Evolutionary conservation across 2,329 filamentous ascomycete species (phyloP).

Genomic region (Phaeophleospora eucalypticola): DNA sequence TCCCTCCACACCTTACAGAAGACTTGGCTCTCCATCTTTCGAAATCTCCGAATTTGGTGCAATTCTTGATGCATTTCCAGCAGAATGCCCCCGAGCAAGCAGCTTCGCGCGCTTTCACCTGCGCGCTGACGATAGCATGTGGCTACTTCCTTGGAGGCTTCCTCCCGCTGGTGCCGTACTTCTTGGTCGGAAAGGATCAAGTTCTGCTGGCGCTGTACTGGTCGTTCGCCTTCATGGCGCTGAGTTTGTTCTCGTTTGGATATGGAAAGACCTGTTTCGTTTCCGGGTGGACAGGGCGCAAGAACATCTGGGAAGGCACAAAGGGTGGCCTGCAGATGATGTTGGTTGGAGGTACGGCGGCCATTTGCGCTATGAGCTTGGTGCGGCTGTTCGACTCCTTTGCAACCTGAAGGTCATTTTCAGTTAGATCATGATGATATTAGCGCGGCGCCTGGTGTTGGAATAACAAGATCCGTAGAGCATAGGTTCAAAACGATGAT

Average conservation of each 20-base stretch:
- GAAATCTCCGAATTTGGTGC: constrained; percentile 31
- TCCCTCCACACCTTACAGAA: constrained; percentile 26
- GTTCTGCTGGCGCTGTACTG: constrained; percentile 52
- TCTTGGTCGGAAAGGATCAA: constrained; percentile 43
- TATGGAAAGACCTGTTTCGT: constrained; percentile 53
- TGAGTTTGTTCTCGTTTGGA: constrained; percentile 59
- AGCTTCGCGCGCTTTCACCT: constrained; percentile 41
- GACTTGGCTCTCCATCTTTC: constrained; percentile 19
- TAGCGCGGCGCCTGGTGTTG: constrained; percentile 7
- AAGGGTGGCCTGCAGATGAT: constrained; percentile 62
- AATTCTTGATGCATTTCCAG: constrained; percentile 47
- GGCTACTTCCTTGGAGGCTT: constrained; percentile 66
- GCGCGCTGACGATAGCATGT: constrained; percentile 61
- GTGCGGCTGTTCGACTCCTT: constrained; percentile 18
- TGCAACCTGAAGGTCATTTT: constrained; percentile 1
- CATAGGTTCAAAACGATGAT: background rate
- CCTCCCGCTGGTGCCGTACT: constrained; percentile 66
- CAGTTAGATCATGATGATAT: background rate
- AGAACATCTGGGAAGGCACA: constrained; percentile 45
- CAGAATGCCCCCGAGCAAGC: constrained; percentile 43
- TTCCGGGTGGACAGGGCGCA: constrained; percentile 41
- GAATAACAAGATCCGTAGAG: too few species aligned
- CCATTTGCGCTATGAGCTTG: constrained; percentile 58
- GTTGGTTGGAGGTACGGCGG: constrained; percentile 60
- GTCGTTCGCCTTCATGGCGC: constrained; percentile 57